Conservation (phyloP, 1,284 basidiomycete species). For the Pseudozyma thailandica region DNA sequence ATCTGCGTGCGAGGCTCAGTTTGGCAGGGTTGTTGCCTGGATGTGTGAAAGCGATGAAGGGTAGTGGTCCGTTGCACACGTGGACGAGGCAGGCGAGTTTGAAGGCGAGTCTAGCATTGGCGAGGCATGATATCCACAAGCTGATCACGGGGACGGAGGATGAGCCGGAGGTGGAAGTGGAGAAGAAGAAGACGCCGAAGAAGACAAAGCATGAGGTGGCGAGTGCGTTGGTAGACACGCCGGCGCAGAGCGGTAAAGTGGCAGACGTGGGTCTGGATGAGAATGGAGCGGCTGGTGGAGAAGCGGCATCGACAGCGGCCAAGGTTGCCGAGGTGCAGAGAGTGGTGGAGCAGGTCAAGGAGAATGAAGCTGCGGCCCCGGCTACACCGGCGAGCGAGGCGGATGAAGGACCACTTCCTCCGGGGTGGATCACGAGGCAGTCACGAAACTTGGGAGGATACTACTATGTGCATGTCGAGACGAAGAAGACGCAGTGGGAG, state of each 20-base stretch:
- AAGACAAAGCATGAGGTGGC: constrained; percentile 25
- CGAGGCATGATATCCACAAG: constrained; percentile 5
- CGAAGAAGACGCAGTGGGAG: constrained; percentile 48
- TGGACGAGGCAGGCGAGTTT: constrained; percentile 26
- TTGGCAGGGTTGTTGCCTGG: constrained; percentile 37
- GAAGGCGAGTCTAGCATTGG: constrained; percentile 16
- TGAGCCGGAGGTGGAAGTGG: constrained; percentile 8
- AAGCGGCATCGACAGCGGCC: background rate
- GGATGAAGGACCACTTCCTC: constrained; percentile 28
- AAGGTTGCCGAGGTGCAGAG: background rate
- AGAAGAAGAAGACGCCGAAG: constrained; percentile 3
- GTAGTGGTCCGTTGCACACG: constrained; percentile 8
- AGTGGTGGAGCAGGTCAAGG: background rate
- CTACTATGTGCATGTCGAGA: constrained; percentile 41
- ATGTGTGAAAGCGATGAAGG: constrained; percentile 48
- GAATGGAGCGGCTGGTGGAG: background rate
- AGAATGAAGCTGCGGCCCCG: background rate
- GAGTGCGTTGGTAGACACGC: background rate
- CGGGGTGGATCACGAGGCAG: constrained; percentile 22
- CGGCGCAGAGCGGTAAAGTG: constrained; percentile 4
- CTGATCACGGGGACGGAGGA: constrained; percentile 16
- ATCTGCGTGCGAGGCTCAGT: constrained; percentile 37
- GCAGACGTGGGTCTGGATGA: too few relatives aligned
- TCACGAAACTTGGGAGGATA: constrained; percentile 26
- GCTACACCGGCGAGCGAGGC: background rate